Evolutionary conservation across 139 green algal species (phyloP).

Genomic region (Picocystis salinarum): DNA sequence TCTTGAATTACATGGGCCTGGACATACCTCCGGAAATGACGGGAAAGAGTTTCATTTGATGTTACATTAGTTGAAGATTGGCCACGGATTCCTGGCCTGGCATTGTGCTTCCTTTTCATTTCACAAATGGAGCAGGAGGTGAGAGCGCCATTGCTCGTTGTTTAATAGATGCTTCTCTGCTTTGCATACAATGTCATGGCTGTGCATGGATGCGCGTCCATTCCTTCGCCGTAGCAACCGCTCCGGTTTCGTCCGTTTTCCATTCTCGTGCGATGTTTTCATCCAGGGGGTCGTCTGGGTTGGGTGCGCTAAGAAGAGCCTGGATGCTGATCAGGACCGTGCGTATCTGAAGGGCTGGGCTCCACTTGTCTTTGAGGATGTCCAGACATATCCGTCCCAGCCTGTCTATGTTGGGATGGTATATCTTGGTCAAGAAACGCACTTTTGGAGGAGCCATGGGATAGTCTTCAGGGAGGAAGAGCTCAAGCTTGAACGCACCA

Average conservation of each 20-base stretch:
- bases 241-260: too few species aligned
- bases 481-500: conserved; percentile 89
- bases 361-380: conserved; percentile 99
- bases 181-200: too few species aligned
- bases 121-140: too few species aligned
- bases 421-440: conserved; percentile 96
- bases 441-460: conserved; percentile 97
- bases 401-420: conserved; percentile 98
- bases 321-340: conserved; percentile 63
- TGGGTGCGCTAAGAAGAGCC: conserved; percentile 84
- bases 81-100: too few species aligned
- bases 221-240: too few species aligned
- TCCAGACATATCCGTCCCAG: conserved; percentile 96
- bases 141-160: too few species aligned
- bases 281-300: conserved; percentile 92
- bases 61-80: too few species aligned
- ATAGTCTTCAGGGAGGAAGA: conserved; percentile 98
- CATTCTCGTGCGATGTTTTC: conserved; percentile 94
- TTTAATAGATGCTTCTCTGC: too few species aligned
- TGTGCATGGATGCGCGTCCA: too few species aligned
- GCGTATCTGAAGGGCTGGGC: conserved; percentile 90
- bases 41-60: background rate
- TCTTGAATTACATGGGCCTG: background rate
- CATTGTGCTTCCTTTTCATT: too few species aligned
- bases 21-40: background rate